Evolutionary conservation across 176 grass and related monocot genomes (phyloP).

Genomic region (Carex myosuroides): DNA sequence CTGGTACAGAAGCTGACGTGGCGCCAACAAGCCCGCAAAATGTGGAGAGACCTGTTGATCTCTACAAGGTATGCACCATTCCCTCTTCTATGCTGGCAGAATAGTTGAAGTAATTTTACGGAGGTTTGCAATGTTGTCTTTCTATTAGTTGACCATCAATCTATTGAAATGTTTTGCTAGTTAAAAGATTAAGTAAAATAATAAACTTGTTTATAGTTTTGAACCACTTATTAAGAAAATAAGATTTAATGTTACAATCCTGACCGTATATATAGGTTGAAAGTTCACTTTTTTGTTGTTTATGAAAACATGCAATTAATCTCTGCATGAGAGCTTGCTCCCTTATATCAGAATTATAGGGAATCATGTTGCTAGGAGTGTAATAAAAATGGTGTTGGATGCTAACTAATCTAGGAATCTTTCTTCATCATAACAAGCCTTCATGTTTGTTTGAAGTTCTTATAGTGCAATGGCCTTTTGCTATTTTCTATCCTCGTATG

Average conservation of each 20-base stretch:
- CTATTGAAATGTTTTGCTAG: neutral
- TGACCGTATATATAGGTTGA: neutral
- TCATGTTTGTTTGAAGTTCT: neutral
- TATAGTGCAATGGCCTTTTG: neutral
- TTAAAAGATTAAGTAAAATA: neutral
- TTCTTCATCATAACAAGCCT: neutral
- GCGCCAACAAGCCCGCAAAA: conserved; percentile 27
- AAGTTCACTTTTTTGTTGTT: neutral
- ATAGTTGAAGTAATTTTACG: neutral
- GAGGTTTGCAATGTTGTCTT: neutral
- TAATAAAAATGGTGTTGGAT: neutral
- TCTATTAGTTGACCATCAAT: neutral
- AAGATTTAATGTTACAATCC: neutral
- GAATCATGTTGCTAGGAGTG: neutral
- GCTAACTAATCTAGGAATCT: neutral
- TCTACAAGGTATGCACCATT: conserved; percentile 62
- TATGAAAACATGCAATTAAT: neutral
- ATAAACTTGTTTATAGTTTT: neutral
- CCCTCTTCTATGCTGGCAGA: neutral
- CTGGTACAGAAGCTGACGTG: conserved; percentile 32
- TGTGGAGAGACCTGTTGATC: conserved; percentile 80
- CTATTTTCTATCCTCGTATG: neutral
- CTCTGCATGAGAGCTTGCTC: neutral
- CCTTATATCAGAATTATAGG: neutral
- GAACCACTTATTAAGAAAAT: neutral